Percentiles rank a stretch among this genome's conserved stretches.
These are phyloP conservation scores for Trametes punicea DNA, from an alignment of 768 basidiomycete species.

Conservation along the genomic window DNA sequence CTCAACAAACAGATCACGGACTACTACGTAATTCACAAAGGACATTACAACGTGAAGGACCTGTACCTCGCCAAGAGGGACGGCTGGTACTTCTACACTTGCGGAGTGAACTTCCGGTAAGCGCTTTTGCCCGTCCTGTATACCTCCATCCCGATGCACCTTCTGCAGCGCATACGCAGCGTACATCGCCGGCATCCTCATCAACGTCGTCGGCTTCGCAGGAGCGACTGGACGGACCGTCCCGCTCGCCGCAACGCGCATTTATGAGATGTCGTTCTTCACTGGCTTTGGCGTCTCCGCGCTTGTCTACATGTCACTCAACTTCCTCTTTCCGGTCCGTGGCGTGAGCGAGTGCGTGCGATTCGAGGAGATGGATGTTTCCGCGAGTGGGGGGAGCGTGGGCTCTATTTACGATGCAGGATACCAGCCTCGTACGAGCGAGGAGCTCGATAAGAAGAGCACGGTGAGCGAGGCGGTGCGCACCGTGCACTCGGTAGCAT, in stretches of 20 bases:
- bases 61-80: slow-evolving; percentile 55
- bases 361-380: slow-evolving; percentile 61
- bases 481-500: slow-evolving; percentile 1
- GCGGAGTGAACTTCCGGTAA: slow-evolving; percentile 69
- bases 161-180: slow-evolving; percentile 53
- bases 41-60: slow-evolving; percentile 68
- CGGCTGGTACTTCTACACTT: slow-evolving; percentile 76
- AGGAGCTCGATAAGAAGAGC: slow-evolving; percentile 12
- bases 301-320: slow-evolving; percentile 58
- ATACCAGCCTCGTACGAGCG: not conserved
- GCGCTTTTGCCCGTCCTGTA: not conserved
- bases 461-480: slow-evolving; percentile 4
- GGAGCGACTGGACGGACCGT: slow-evolving; percentile 66
- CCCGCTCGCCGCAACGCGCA: slow-evolving; percentile 64
- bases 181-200: slow-evolving; percentile 70
- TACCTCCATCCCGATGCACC: not conserved
- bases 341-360: slow-evolving; percentile 37
- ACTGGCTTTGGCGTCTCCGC: slow-evolving; percentile 75
- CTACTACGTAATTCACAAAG: slow-evolving; percentile 71
- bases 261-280: slow-evolving; percentile 79
- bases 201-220: slow-evolving; percentile 81
- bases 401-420: not conserved
- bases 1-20: slow-evolving; percentile 57
- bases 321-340: slow-evolving; percentile 56
- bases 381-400: slow-evolving; percentile 14